These are phyloP conservation scores for Dictyostelium firmibasis DNA, from an alignment of 78 protist species.

Conservation along the genomic window DNA sequence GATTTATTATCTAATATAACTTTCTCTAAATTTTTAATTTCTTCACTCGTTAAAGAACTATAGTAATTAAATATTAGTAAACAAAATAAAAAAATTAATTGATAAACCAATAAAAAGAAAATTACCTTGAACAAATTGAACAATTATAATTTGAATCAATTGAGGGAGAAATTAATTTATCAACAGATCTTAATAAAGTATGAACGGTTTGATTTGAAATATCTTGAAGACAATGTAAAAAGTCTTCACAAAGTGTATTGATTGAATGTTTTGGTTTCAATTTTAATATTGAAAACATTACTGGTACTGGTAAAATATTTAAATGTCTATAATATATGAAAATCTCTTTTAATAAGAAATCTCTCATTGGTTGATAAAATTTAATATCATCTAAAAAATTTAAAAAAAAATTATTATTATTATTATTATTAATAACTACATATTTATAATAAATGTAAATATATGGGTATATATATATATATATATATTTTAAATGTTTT, in stretches of 20 bases:
- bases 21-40: constrained; percentile 22
- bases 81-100: background rate
- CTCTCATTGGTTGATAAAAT: constrained; percentile 67
- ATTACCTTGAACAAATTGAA: constrained; percentile 38
- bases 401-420: background rate
- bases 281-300: background rate
- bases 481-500: no score
- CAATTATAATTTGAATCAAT: constrained; percentile 10
- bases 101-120: background rate
- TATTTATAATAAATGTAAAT: no score
- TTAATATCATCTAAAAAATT: background rate
- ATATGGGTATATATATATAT: no score
- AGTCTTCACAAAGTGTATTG: constrained; percentile 69
- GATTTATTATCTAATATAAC: background rate
- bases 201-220: constrained; percentile 66
- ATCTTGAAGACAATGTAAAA: constrained; percentile 52
- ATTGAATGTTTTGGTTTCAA: constrained; percentile 24
- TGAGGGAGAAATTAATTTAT: constrained; percentile 43
- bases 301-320: background rate
- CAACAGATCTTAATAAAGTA: constrained; percentile 67
- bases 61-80: background rate
- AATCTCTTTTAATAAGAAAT: constrained; percentile 44
- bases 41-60: background rate
- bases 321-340: constrained; percentile 31
- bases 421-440: background rate